Evolutionary conservation across 768 basidiomycete species (phyloP), one percentile per base, ranked within the genome.

Genomic region (Lactifluus piperatus): DNA sequence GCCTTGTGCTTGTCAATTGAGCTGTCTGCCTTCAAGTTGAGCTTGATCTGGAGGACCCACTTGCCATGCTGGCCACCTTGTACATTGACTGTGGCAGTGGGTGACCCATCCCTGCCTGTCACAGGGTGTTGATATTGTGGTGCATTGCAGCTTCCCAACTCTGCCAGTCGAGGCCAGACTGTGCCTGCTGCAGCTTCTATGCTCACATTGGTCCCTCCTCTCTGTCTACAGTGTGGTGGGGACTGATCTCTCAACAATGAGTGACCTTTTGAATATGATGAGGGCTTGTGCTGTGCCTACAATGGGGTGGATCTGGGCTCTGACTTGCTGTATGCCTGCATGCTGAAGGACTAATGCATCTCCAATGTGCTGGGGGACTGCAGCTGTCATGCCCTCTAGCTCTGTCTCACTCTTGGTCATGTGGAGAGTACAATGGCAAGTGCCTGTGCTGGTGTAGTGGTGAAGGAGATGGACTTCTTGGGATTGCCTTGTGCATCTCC

Each of bases 381-480:
- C 81, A 80, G 60, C 80, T 82, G 62, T 76, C 76, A 29, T 68
- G 57, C 5, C 52, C 55, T 53, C 64, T 56, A 13, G 26, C 41
- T 46, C 67, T 64, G 36, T 67, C 65, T 5, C 67, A 60, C 5
- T 64, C 55, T 16, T 60, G 66, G 41, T 76, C 74, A 46, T 74
- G 75, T 7, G 81, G 82, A 0, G 83, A 79, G 16, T 73, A 76
- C 10, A 82, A 69, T 68, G 79, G 69, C 67, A 81, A 70, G 64
- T 71, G 76, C 11, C 71, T 73, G n/a, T 76, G 75, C 16, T 74
- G 75, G 13, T 57, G 64, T 5, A 54, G 52, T 45, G 54, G 54
- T 4, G 62, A 56, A 36, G 34, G 70, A 68, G 62, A 56, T 1
- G 62, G 36, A 18, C 62, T 27, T 41, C 62, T 56, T 11, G n/a